Conservation (phyloP, 805 yeast genomes). For the Ogataea corticis region DNA sequence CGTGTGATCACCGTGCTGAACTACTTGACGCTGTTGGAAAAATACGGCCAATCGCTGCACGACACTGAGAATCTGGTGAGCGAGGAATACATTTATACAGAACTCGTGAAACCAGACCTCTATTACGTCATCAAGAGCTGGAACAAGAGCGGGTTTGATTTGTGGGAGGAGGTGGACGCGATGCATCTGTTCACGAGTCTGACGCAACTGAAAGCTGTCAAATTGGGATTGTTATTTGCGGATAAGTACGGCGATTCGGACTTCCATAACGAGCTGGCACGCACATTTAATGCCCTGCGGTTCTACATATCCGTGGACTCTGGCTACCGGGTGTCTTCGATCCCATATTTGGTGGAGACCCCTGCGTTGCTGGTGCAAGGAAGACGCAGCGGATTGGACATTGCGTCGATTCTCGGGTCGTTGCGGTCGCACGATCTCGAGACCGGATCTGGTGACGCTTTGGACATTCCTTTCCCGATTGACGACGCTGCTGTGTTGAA, state of each 20-base stretch:
- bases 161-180: constrained; percentile 88
- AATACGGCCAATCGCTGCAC: constrained; percentile 28
- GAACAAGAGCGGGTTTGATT: constrained; percentile 70
- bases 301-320: constrained; percentile 40
- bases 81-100: constrained; percentile 43
- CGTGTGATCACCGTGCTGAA: constrained; percentile 64
- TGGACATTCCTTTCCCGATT: constrained; percentile 61
- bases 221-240: constrained; percentile 50
- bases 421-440: constrained; percentile 47
- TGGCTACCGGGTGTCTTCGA: constrained; percentile 40
- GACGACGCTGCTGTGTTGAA: constrained; percentile 58
- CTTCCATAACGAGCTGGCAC: constrained; percentile 33
- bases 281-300: constrained; percentile 37
- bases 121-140: constrained; percentile 62
- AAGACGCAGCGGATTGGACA: constrained; percentile 71
- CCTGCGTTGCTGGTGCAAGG: constrained; percentile 45
- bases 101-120: constrained; percentile 69
- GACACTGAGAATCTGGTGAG: constrained; percentile 33
- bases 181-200: constrained; percentile 78
- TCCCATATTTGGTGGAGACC: constrained; percentile 69
- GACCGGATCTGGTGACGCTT: constrained; percentile 29
- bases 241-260: constrained; percentile 29
- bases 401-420: constrained; percentile 62
- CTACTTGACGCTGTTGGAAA: constrained; percentile 48
- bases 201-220: constrained; percentile 70